Evolutionary conservation across 805 yeast genomes (phyloP), one percentile per base, ranked within the genome.

Genomic region (Blastobotrys terrestris): DNA sequence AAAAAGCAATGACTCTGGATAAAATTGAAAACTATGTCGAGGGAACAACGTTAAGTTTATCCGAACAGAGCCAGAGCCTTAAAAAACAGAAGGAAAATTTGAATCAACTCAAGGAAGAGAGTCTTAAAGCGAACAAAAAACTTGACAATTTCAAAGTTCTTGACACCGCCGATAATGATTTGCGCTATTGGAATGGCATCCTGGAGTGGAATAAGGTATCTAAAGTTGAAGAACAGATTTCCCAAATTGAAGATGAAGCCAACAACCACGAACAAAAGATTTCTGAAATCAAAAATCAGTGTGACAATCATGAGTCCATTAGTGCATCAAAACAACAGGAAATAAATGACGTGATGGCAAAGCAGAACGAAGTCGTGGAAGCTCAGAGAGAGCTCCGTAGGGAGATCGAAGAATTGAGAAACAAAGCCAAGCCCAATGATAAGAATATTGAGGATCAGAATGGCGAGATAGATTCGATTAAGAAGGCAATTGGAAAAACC

Each of bases 1-100:
- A 85, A 87, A 78, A 79, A 50, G 97, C 96, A 39, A 83, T 95
- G 1, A 75, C 83, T 60, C 76, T 86, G 48, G 83, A 82, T 52
- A 87, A 83, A 22, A 72, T 82, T 3, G 72, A 70, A 39, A 68
- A 68, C 19, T 70, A 70, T 53, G 66, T 78, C 50, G 66, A 71
- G 13, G 61, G 67, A 16, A 71, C 75, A 49, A 71, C 68, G 39
- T 71, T 72, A 6, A 69, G 68, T 40, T 63, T 80, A 11, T 66
- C 67, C 26, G 67, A 77, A 18, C 72, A 74, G 48, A 63, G 62
- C 1, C 75, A 72, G 42, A 73, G 72, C 26, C 66, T 74, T 39
- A 74, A 74, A 31, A 48, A 50, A 67, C 72, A 55, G 65, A 74
- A 51, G 64, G 72, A 54, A 63, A 72, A 47, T 63, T 66, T 58